Percentiles rank a stretch among this genome's conserved stretches.
Evolutionary conservation across 2,329 filamentous ascomycete species (phyloP).

Genomic region (Metarhizium guizhouense): DNA sequence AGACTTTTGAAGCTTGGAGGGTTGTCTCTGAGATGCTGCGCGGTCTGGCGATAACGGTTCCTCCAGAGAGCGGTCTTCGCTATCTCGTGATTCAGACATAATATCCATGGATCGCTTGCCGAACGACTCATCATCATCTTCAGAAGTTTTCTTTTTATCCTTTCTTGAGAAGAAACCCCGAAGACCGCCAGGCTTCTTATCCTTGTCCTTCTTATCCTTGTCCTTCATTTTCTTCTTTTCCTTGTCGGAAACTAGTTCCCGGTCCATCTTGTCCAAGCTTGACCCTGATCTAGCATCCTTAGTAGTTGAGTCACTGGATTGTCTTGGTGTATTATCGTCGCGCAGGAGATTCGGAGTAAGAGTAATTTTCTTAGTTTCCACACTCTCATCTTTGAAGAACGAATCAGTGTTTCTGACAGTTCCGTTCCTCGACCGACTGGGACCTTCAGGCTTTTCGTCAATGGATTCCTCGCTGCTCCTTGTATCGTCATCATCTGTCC

Average conservation of each 20-base stretch:
- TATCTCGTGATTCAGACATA: conserved; percentile 32
- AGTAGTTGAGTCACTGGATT: conserved; percentile 37
- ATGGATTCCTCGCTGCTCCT: conserved; percentile 59
- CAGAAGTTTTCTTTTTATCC: conserved; percentile 47
- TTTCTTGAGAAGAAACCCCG: conserved; percentile 55
- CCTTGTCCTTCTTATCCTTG: conserved; percentile 61
- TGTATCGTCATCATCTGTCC: conserved; percentile 25
- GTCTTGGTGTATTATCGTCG: conserved; percentile 58
- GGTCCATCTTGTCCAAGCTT: conserved; percentile 64
- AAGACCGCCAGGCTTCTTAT: conserved; percentile 48
- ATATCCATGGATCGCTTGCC: conserved; percentile 56
- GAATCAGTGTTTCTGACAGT: conserved; percentile 88
- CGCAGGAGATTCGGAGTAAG: conserved; percentile 86
- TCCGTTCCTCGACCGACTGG: conserved; percentile 67
- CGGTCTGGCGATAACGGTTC: conserved; percentile 33
- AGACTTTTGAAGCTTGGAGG: conserved; percentile 64
- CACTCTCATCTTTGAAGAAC: conserved; percentile 93
- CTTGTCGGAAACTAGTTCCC: conserved; percentile 49
- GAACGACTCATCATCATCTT: conserved; percentile 50
- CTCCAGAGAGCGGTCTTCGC: conserved; percentile 33
- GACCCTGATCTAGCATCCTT: conserved; percentile 46
- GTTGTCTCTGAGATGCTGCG: conserved; percentile 40
- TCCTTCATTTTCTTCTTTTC: conserved; percentile 72
- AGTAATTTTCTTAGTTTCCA: conserved; percentile 95
- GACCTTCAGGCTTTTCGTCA: conserved; percentile 41